phyloP scores from a whole-genome alignment of 257 asterid species.

The Apocynum venetum region DNA sequence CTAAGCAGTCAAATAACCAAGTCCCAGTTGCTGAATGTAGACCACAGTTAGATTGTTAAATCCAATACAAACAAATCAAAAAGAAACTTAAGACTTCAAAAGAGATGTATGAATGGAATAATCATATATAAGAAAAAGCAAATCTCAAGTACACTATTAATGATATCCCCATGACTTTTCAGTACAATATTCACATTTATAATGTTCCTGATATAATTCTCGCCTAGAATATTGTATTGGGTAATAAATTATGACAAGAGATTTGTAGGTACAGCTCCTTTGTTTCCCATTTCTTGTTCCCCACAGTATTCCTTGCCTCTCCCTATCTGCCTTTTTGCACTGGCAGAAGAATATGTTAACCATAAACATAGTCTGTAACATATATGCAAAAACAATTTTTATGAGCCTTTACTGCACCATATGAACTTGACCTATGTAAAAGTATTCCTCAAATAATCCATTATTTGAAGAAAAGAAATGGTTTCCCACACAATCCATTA shows the following conservation, averaged over 20 bases:
- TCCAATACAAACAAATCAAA: not conserved
- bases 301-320: not conserved
- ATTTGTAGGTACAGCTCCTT: not conserved
- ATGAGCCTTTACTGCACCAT: not conserved
- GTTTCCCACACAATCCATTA: not conserved
- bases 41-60: not conserved
- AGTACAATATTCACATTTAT: not conserved
- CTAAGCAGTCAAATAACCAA: constrained; percentile 22
- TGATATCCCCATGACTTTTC: not conserved
- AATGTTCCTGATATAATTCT: not conserved
- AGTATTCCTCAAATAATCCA: not conserved
- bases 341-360: not conserved
- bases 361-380: not conserved
- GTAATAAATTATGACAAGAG: not conserved
- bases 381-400: not conserved
- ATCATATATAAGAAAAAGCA: not conserved
- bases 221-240: not conserved
- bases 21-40: not conserved
- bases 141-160: not conserved
- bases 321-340: not conserved
- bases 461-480: not conserved
- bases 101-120: too few species aligned
- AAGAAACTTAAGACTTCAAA: not conserved
- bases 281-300: not conserved
- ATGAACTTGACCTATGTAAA: not conserved